Evolutionary conservation across 1,284 basidiomycete species (phyloP), one percentile per base, ranked within the genome.

Genomic region (Cryptococcus floricola): DNA sequence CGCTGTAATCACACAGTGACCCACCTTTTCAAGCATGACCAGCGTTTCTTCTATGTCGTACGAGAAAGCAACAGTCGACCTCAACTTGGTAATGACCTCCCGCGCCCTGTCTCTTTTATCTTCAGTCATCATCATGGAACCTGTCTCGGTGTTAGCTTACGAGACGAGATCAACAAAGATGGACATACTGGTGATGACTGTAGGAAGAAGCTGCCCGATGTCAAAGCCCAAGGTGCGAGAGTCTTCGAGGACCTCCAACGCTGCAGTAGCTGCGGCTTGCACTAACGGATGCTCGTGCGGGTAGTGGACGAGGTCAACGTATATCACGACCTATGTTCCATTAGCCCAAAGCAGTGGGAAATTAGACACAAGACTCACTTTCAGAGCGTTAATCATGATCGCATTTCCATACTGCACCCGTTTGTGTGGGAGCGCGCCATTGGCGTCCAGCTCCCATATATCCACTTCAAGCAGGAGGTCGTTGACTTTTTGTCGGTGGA

Each of bases 11-110:
- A 19, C 14, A 23, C 16, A 18, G 27, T 25, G 12, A 39, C 59
- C 50, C 39, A 60, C 61, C 53, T 58, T 55, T 9, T 60, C 51
- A 8, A 63, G 39, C 53, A 55, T 51, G 4, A n/a, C 31, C 28
- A 52, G 34, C 4, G 61, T 58, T 28, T 57, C 61, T 16, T 63
- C 61, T 6, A 60, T 55, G 34, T 63, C 61, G 39, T 56, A 63
- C 9, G 54, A 43, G 37, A 53, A 63, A 13, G 44, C 44, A 6
- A 44, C 39, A 4, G 49, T 55, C 14, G 45, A 48, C 12, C 61
- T 28, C 19, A 63, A 37, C 1, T 31, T 38, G 10, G 39, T 52
- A 4, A 63, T 39, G 6, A 58, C 39, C n/a, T 47, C 34, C 27
- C 53, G 18, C 16, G 53, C 51, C 14, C 34, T 23, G 8, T 45